Conservation (phyloP, 2,329 filamentous ascomycete species). For the Aspergillus oerlinghausenensis region DNA sequence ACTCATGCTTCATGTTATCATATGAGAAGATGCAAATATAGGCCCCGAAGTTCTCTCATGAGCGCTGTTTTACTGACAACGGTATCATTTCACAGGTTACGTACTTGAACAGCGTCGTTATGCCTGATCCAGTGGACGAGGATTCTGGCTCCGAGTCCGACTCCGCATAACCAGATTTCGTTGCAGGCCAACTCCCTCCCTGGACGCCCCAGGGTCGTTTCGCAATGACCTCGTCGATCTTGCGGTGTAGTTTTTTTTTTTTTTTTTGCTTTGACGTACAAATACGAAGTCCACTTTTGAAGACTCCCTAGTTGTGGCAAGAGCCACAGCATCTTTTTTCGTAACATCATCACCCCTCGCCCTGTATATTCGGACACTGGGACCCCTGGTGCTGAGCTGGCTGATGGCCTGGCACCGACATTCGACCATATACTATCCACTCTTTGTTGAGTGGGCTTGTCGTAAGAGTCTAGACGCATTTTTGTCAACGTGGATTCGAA, state of each 20-base stretch:
- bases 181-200: not conserved
- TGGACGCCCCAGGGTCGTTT: not conserved
- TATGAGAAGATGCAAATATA: slow-evolving; percentile 4
- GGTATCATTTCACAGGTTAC: slow-evolving; percentile 50
- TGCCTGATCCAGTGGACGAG: slow-evolving; percentile 59
- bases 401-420: not conserved
- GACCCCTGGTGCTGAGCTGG: not conserved
- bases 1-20: slow-evolving; percentile 2
- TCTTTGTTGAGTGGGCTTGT: slow-evolving; percentile 3
- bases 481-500: not conserved
- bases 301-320: not conserved
- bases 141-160: slow-evolving; percentile 36
- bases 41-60: slow-evolving; percentile 1
- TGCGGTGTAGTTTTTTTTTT: not conserved
- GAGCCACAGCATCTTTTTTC: not conserved
- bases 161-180: not conserved
- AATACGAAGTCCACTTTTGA: not conserved
- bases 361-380: not conserved
- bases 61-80: slow-evolving; percentile 21
- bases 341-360: not conserved
- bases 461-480: slow-evolving; percentile 10
- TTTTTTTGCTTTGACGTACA: not conserved
- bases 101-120: slow-evolving; percentile 67
- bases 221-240: not conserved
- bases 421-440: not conserved